phyloP scores from a whole-genome alignment of 2,329 filamentous ascomycete species.

The Sporothrix curviconia region DNA sequence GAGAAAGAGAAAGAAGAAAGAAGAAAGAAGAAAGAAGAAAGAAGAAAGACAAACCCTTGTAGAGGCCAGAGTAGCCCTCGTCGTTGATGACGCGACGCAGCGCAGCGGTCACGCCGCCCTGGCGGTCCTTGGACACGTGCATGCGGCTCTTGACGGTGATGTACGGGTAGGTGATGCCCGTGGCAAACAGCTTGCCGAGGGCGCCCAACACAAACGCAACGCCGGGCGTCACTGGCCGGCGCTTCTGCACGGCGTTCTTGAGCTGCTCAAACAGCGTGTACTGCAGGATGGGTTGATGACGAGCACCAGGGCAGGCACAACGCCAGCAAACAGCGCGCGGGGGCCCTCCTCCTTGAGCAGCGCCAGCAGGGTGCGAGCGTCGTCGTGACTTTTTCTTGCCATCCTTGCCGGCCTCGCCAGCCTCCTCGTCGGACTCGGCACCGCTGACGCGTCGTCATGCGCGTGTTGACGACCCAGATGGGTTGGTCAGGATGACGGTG shows the following conservation, averaged over 20 bases:
- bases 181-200: constrained; percentile 89
- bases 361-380: constrained; percentile 65
- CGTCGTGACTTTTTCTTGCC: constrained; percentile 50
- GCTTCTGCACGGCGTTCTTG: constrained; percentile 78
- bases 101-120: constrained; percentile 62
- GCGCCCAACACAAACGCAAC: constrained; percentile 89
- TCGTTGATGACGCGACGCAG: constrained; percentile 75
- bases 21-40: neutral
- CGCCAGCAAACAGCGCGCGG: constrained; percentile 79
- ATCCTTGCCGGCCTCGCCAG: constrained; percentile 12
- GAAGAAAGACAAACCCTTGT: constrained; percentile 61
- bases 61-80: constrained; percentile 87
- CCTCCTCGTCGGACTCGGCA: constrained; percentile 16
- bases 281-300: constrained; percentile 97
- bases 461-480: constrained; percentile 98
- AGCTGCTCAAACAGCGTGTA: constrained; percentile 98
- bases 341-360: constrained; percentile 81
- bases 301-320: constrained; percentile 84
- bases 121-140: constrained; percentile 76
- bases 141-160: constrained; percentile 98
- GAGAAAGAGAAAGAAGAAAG: too few species aligned
- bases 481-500: constrained; percentile 93
- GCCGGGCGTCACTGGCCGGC: constrained; percentile 60
- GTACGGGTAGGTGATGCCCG: constrained; percentile 91
- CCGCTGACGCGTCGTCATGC: constrained; percentile 83